Base-by-base conservation (phyloP, 2,329 filamentous ascomycete genomes). In the Neobulgaria alba region DNA sequence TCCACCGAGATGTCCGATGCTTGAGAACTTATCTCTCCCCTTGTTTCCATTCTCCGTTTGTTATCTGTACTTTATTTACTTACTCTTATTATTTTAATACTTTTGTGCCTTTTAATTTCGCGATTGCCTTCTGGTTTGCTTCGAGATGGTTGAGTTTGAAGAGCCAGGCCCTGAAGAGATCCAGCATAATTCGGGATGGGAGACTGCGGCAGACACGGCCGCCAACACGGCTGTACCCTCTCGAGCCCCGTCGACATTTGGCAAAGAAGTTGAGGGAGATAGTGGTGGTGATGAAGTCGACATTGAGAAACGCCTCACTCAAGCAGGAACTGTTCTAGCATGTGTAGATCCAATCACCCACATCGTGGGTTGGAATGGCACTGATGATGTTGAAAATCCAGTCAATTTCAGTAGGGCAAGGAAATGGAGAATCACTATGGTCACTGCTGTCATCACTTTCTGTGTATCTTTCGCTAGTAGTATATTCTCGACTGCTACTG, bases 401-500 rank as follows among this genome's bases (percentile, higher is more conserved):
- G 15, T 21, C 23, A 41, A 41, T 20, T 41, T 31, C 30, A 17
- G 31, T 19, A 29, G 21, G n/a, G 15, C 10, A 15, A 34, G 35
- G 8, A 41, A 41, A 16, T 41, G 38, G 38, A 18, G n/a, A 12
- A 16, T 35, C 7, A 35, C n/a, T 12, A 10, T 16, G 8, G 14
- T 34, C 5, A 14, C 17, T 3, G 32, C 9, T 9, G 5, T 18
- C 5, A 32, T 41, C 5, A 35, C 23, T 29, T 31, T 32, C 29
- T 23, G 29, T 2, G 36, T 38, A 19, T 38, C 36, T 10, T 38
- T 38, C 10, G 36, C 36, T 10, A 34, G 30, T 7, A 32, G 71
- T 0, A 73, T 77, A 30, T 71, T 76, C 40, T 68, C 69, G 1
- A 64, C 63, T 0, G 67, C 69, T 1, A 46, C 72, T 0, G 60